Percentiles rank a stretch among this genome's conserved stretches.
phyloP scores from a whole-genome alignment of 2,329 filamentous ascomycete species.

The Rhynchosporium secalis region DNA sequence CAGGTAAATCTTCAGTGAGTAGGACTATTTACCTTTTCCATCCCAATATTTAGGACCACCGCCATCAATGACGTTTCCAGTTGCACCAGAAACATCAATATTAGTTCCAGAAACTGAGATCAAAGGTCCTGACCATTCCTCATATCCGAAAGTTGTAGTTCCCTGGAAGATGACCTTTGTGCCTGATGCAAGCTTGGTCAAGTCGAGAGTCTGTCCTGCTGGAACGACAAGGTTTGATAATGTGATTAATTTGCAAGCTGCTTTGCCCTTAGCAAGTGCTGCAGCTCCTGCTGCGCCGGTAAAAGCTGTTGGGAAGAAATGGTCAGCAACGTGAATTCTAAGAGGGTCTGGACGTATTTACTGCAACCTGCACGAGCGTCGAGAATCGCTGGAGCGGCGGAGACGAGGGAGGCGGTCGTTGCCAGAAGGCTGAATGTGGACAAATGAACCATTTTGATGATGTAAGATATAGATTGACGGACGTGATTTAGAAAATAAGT shows the following conservation, averaged over 20 bases:
- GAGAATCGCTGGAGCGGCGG: slow-evolving; percentile 27
- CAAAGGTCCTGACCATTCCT: slow-evolving; percentile 65
- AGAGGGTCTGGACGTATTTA: neutral
- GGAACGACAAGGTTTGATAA: slow-evolving; percentile 57
- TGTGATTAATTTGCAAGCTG: slow-evolving; percentile 54
- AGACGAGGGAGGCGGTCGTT: slow-evolving; percentile 23
- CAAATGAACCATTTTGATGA: slow-evolving; percentile 33
- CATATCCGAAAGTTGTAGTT: slow-evolving; percentile 65
- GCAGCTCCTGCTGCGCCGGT: slow-evolving; percentile 45
- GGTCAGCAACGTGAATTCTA: neutral
- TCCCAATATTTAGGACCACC: slow-evolving; percentile 49
- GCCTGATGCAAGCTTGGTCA: slow-evolving; percentile 52
- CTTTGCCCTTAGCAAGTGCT: slow-evolving; percentile 49
- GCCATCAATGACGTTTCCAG: slow-evolving; percentile 50
- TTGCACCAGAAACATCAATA: slow-evolving; percentile 32
- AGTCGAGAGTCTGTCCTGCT: slow-evolving; percentile 57
- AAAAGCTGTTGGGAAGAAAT: slow-evolving; percentile 43
- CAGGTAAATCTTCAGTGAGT: neutral
- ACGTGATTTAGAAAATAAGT: slow-evolving; percentile 9
- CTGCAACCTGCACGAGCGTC: slow-evolving; percentile 46
- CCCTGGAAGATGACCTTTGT: slow-evolving; percentile 61
- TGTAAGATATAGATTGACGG: slow-evolving; percentile 5
- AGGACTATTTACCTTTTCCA: slow-evolving; percentile 37
- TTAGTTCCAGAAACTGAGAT: slow-evolving; percentile 44
- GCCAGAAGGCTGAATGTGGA: slow-evolving; percentile 29